Evolutionary conservation across 1,284 basidiomycete species (phyloP).

Genomic region (Naganishia sp.): DNA sequence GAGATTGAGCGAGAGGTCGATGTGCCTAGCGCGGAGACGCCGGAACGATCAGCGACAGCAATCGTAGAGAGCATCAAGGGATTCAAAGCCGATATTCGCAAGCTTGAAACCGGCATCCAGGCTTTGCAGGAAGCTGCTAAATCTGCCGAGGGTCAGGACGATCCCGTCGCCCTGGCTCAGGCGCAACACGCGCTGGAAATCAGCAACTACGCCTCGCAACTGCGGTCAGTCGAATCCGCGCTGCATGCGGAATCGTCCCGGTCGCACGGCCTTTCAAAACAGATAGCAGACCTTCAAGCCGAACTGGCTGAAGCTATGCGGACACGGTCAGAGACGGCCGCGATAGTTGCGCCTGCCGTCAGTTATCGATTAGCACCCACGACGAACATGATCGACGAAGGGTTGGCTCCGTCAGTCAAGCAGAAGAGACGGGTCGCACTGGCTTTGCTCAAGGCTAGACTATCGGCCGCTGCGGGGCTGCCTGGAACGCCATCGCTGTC

Average conservation of each 20-base stretch:
- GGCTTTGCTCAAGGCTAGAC: slow-evolving; percentile 83
- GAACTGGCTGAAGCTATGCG: slow-evolving; percentile 28
- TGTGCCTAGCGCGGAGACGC: background rate
- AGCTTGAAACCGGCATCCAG: slow-evolving; percentile 5
- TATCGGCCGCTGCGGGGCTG: slow-evolving; percentile 46
- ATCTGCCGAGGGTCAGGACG: slow-evolving; percentile 22
- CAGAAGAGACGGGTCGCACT: slow-evolving; percentile 83
- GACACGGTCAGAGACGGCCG: slow-evolving; percentile 3
- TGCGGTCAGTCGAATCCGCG: slow-evolving; percentile 69
- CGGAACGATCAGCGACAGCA: background rate
- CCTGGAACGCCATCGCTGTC: slow-evolving; percentile 17
- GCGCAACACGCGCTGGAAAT: slow-evolving; percentile 76
- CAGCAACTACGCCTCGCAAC: slow-evolving; percentile 71
- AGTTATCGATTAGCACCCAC: slow-evolving; percentile 28
- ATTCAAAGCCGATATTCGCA: slow-evolving; percentile 10
- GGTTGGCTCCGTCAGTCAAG: slow-evolving; percentile 70
- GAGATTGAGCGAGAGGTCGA: slow-evolving; percentile 11
- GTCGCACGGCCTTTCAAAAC: slow-evolving; percentile 70
- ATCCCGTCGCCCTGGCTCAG: slow-evolving; percentile 55
- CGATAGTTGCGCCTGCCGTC: slow-evolving; percentile 17
- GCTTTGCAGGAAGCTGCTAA: slow-evolving; percentile 5
- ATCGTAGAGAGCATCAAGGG: slow-evolving; percentile 7
- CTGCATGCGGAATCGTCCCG: slow-evolving; percentile 71
- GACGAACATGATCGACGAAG: slow-evolving; percentile 61
- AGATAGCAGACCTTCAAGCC: slow-evolving; percentile 51